Percentiles rank a stretch among this genome's conserved stretches.
phyloP scores from a whole-genome alignment of 2,329 filamentous ascomycete genomes.

The Aspergillus nomiae region DNA sequence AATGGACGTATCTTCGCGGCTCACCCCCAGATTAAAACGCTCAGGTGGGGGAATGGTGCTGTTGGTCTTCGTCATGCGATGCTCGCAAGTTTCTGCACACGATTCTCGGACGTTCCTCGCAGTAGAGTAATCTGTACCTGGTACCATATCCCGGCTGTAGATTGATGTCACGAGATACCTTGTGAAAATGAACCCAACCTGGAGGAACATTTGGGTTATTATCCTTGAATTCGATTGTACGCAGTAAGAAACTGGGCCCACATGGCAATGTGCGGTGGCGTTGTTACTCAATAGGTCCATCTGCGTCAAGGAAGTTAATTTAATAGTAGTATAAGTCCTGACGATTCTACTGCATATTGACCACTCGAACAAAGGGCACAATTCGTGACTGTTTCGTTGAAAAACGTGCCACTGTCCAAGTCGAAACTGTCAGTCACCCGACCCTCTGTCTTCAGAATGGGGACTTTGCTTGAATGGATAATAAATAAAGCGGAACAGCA shows the following conservation, averaged over 20 bases:
- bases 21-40: background rate
- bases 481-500: background rate
- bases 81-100: background rate
- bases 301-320: too few species aligned
- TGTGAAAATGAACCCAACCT: background rate
- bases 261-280: background rate
- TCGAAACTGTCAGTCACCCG: too few species aligned
- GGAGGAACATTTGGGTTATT: background rate
- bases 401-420: too few species aligned
- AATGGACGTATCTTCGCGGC: background rate
- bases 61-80: background rate
- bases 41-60: background rate
- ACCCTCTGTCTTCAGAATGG: rapidly evolving
- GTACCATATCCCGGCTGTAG: too few species aligned
- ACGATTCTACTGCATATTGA: too few species aligned
- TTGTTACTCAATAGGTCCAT: too few species aligned
- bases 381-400: too few species aligned
- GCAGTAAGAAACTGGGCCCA: background rate
- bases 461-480: background rate
- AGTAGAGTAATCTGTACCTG: background rate
- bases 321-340: too few species aligned
- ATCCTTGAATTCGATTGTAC: background rate
- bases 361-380: too few species aligned
- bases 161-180: background rate
- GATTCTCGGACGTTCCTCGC: background rate